phyloP scores from a whole-genome alignment of 1,139 yeast species.

The Geotrichum armillariae region DNA sequence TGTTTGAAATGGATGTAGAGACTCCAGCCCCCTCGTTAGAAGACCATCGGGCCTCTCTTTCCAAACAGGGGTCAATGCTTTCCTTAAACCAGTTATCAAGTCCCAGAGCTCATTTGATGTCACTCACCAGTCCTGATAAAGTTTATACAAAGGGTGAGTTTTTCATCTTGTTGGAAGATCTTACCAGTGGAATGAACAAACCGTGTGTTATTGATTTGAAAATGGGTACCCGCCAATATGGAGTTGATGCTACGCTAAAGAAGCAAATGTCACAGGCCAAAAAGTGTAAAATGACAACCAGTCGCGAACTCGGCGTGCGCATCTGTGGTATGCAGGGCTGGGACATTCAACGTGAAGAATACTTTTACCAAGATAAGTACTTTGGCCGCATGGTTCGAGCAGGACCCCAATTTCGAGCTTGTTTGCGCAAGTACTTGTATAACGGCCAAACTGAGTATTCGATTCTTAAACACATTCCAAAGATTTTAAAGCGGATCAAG shows the following conservation, averaged over 20 bases:
- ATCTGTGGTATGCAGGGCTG: conserved; percentile 95
- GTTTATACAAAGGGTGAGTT: conserved; percentile 57
- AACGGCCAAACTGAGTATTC: conserved; percentile 64
- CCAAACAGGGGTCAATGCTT: conserved; percentile 3
- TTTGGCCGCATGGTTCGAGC: conserved; percentile 77
- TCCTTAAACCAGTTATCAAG: conserved; percentile 12
- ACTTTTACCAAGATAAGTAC: conserved; percentile 80
- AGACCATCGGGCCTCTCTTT: conserved; percentile 8
- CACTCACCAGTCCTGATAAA: conserved; percentile 24
- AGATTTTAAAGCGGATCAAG: conserved; percentile 57
- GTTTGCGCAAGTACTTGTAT: conserved; percentile 74
- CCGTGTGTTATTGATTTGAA: conserved; percentile 95
- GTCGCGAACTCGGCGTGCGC: conserved; percentile 80
- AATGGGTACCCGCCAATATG: conserved; percentile 98
- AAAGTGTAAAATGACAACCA: conserved; percentile 82
- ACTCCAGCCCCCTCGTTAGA: background rate
- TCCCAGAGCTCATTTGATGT: conserved; percentile 15
- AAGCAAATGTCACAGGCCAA: conserved; percentile 79
- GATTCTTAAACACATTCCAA: conserved; percentile 67
- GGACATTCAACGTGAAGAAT: conserved; percentile 51
- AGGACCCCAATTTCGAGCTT: conserved; percentile 77
- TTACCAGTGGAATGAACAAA: conserved; percentile 74
- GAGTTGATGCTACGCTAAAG: conserved; percentile 77
- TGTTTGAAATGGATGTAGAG: conserved; percentile 33
- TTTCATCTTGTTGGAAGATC: conserved; percentile 86